Evolutionary conservation across 2,329 filamentous ascomycete species (phyloP), one percentile per base, ranked within the genome.

Genomic region (Venturia oleaginea): DNA sequence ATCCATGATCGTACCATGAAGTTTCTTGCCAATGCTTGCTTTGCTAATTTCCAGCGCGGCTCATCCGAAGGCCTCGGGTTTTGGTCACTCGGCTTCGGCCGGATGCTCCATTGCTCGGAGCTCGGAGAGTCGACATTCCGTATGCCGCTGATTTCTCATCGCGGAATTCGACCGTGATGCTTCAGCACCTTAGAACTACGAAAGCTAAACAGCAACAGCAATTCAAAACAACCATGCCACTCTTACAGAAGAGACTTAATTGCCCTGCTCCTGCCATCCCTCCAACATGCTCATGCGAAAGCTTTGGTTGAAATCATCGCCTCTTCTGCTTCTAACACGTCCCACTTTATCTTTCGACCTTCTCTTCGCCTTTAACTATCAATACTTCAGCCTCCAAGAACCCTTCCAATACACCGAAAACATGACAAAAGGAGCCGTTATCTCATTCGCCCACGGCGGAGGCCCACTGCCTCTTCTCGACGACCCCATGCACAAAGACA

Each of bases 391-490:
- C 62, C 46, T 57, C 10, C 62, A 55, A 59, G 42, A 63, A 42
- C 62, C 62, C 8, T 38, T 63, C 13, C 27, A 17, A 27, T 38
- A 51, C 46, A 38, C 62, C 32, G 32, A 11, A 2, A 65, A 46
- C 30, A 70, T 69, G 68, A 63, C 68, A 10, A 70, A 72, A 61
- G 76, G 76, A 1, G 74, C 75, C 13, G 76, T 77, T 8, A 70
- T 77, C 27, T 70, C 71, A 60, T 67, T 77, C 61, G 76, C 76
- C 2, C 76, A 77, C 65, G 76, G 76, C 65, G 75, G 76, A 32
- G 76, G 84, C 1, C 84, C 84, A 2, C 77, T 86, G 77, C 84
- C 84, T 4, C 65, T 86, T 22, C 75, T 87, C 6, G 79, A 79
- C 66, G 84, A 86, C 70, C 81, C 83, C 0, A 70, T 67, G 7